Conservation (phyloP, 371 early-diverging fungal genomes). For the Lichtheimia ramosa region DNA sequence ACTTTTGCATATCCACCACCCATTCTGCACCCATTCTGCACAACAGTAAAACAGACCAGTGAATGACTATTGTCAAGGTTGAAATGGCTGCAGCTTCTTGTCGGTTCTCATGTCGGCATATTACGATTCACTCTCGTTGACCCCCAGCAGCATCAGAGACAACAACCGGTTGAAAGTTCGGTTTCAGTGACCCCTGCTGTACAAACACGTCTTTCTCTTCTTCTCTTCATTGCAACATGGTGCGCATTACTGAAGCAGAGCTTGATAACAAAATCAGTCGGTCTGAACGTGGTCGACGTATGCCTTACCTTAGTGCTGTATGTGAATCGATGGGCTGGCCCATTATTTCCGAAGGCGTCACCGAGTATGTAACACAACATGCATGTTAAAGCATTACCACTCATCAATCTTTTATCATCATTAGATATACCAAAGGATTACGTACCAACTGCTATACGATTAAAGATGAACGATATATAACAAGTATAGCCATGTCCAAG, state of each 20-base stretch:
- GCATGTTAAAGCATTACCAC: neutral
- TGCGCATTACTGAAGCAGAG: constrained; percentile 11
- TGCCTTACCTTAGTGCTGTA: constrained; percentile 29
- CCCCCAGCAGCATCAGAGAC: no score
- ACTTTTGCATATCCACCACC: no score
- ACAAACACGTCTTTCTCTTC: no score
- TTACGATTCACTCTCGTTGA: no score
- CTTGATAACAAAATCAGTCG: constrained; percentile 8
- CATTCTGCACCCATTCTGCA: no score
- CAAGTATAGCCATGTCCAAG: neutral
- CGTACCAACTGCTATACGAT: constrained; percentile 21
- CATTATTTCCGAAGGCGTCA: constrained; percentile 28
- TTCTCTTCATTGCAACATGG: constrained; percentile 16
- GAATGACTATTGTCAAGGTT: no score
- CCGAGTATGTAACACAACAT: constrained; percentile 15
- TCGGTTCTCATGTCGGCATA: no score
- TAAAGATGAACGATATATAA: constrained; percentile 22
- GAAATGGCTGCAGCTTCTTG: no score
- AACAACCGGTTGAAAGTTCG: no score
- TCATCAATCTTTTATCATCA: neutral
- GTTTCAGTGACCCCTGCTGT: no score
- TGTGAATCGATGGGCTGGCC: constrained; percentile 25
- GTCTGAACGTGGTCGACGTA: constrained; percentile 15
- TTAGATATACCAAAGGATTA: constrained; percentile 25
- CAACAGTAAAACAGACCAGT: no score